Evolutionary conservation across 2,329 filamentous ascomycete genomes (phyloP).

Genomic region (Fusarium dimerum): DNA sequence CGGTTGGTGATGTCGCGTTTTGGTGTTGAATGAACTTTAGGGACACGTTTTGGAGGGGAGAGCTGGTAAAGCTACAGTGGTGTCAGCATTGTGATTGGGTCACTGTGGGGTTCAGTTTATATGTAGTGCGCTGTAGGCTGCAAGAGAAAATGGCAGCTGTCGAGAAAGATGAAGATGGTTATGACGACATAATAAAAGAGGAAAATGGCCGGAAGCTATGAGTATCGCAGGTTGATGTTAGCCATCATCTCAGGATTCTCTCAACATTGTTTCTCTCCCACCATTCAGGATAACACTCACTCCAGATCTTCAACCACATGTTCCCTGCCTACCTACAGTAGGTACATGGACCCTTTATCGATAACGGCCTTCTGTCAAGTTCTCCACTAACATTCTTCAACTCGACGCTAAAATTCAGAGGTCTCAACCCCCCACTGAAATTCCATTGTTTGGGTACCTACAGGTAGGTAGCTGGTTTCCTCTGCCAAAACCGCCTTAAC

Average conservation of each 20-base stretch:
- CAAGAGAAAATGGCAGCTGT: neutral
- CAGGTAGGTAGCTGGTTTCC: neutral
- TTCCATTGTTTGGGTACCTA: neutral
- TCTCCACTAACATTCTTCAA: constrained; percentile 8
- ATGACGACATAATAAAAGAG: too few relatives aligned
- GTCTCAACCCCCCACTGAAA: constrained; percentile 20
- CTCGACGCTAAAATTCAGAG: constrained; percentile 20
- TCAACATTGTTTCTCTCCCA: too few relatives aligned
- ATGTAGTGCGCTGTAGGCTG: neutral
- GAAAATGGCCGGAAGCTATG: too few relatives aligned
- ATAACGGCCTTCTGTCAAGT: neutral
- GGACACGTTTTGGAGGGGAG: constrained; percentile 26
- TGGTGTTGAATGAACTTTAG: constrained; percentile 13
- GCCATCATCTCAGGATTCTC: too few relatives aligned
- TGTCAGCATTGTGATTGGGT: constrained; percentile 28
- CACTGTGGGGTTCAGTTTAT: constrained; percentile 11
- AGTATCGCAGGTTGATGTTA: too few relatives aligned
- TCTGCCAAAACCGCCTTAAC: neutral
- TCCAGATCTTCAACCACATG: neutral
- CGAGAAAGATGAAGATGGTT: neutral
- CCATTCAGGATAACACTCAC: neutral
- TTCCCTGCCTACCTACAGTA: constrained; percentile 2
- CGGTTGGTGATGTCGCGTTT: constrained; percentile 17
- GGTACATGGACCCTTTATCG: constrained; percentile 5
- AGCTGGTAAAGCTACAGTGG: constrained; percentile 14